phyloP scores from a whole-genome alignment of 1,284 basidiomycete species.

The Polyporus tsugae region DNA sequence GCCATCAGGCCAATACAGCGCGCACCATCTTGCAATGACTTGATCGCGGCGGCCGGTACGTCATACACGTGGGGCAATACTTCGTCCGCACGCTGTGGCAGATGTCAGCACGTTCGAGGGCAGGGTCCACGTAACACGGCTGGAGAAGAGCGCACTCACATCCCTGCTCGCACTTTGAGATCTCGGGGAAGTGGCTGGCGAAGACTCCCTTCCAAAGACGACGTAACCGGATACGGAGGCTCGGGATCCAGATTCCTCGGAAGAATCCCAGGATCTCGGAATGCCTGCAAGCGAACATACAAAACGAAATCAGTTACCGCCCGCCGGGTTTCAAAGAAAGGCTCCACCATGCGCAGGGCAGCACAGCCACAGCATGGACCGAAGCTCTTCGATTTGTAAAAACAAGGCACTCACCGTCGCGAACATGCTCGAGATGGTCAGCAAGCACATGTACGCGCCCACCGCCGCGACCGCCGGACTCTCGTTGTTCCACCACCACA shows the following conservation, averaged over 20 bases:
- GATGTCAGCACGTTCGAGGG: constrained; percentile 22
- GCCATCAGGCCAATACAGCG: constrained; percentile 12
- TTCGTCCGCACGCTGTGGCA: constrained; percentile 82
- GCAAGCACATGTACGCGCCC: constrained; percentile 79
- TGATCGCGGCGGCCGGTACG: constrained; percentile 89
- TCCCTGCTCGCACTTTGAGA: constrained; percentile 77
- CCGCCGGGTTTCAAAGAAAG: constrained; percentile 16
- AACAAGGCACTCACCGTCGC: constrained; percentile 62
- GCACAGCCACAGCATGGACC: constrained; percentile 28
- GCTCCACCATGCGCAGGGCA: constrained; percentile 16
- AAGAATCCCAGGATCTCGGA: constrained; percentile 89
- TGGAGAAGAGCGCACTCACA: constrained; percentile 59
- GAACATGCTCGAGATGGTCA: constrained; percentile 81
- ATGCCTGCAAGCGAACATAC: constrained; percentile 57
- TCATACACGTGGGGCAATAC: constrained; percentile 91
- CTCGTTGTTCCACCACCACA: constrained; percentile 86
- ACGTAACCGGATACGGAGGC: constrained; percentile 73
- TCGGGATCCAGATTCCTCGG: constrained; percentile 86
- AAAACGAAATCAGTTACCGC: constrained; percentile 24
- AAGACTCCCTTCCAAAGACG: constrained; percentile 65
- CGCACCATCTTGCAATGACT: constrained; percentile 92
- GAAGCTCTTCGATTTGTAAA: constrained; percentile 4
- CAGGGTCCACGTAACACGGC: neutral
- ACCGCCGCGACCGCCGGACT: constrained; percentile 79
- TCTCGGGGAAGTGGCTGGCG: constrained; percentile 82